Base-by-base conservation (phyloP, 768 basidiomycete species). In the Mrakia blollopis region DNA sequence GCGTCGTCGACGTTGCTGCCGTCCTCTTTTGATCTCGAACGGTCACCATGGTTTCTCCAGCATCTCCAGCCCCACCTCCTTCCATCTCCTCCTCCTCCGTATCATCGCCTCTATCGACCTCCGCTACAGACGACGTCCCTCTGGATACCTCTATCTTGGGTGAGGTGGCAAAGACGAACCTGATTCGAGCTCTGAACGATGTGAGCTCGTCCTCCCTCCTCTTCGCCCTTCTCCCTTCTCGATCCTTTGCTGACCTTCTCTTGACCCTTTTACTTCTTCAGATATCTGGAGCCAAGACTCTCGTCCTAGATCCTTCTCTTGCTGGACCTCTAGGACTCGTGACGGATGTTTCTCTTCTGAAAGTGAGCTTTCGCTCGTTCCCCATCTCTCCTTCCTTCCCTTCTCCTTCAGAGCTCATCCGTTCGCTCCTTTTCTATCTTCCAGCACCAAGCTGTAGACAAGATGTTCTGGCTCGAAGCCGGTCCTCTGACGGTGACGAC, bases 381-480 rank as follows among this genome's bases (percentile, higher is more conserved):
- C 18, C 23, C 16, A 54, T 70, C 74, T 28, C 37, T 13, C 13
- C 2, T 35, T 65, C 62, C 71, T 50, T 44, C 25, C 28, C 14
- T 63, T 30, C 30, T 0, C 57, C 32, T 18, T 41, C 63, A 9
- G 35, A 60, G 30, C 76, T 69, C 72, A 47, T 21, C 23, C 25
- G 52, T 62, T n/a, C 18, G 21, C 35, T 16, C 8, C 30, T 18
- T 63, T 39, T 80, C 81, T 52, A 1, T 44, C 21, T 37, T 18
- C 32, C 80, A 98, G 96, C 92, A 98, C 82, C 95, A 98, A 89
- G 95, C 94, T 8, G 93, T 99, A 4, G 95, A 98, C 86, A 97
- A 97, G 86, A 96, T 99, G 92, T 97, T 95, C 85, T 99, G 97
- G 96, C 89, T 99, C 32, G 97, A 98, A 84, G 47, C 84, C 16